Evolutionary conservation across 331 rosid species (phyloP), one percentile per base, ranked within the genome.

Genomic region (Dryas integrifolia): DNA sequence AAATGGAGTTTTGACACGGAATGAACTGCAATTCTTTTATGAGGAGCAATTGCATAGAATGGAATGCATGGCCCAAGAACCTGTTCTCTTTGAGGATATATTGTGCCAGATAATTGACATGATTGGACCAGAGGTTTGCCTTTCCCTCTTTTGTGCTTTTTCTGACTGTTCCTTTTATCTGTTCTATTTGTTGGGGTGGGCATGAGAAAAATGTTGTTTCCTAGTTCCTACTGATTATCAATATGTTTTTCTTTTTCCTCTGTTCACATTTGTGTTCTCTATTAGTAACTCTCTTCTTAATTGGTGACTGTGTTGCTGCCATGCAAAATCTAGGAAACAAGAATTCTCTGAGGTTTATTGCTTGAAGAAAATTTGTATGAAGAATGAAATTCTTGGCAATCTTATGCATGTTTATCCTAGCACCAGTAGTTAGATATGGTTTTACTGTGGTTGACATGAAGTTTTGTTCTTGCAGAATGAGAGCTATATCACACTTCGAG

Each of bases 51-150:
- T 95, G 87, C 99, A 95, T 77, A 88, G 98, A 75, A 95, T 95
- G 99, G 99, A 95, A 76, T 95, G 99, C 87, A 90, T 95, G 99
- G 99, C 98, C 68, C 99, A 92, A 72, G 99, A 95, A 74, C 99
- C 99, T 65, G 98, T 95, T 72, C 96, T 92, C 67, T 95, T 95
- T 80, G 99, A 95, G 87, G 99, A 95, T 86, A 92, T 95, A 72
- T 80, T 95, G 77, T 95, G 99, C 84, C 98, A 92, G 82, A 88
- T 92, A 70, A 88, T 95, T 78, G 99, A 95, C 85, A 95, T 95
- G 99, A 82, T 95, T 83, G 84, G 80, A 82, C 89, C 98, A 55
- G 89, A 95, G 99, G 99, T 95, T 81, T 62, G 81, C 75, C 64
- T 84, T 82, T 39, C 64, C 72, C 68, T 64, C 15, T 72, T 69